phyloP scores from a whole-genome alignment of 2,329 filamentous ascomycete genomes.

The Exophiala dermatitidis region DNA sequence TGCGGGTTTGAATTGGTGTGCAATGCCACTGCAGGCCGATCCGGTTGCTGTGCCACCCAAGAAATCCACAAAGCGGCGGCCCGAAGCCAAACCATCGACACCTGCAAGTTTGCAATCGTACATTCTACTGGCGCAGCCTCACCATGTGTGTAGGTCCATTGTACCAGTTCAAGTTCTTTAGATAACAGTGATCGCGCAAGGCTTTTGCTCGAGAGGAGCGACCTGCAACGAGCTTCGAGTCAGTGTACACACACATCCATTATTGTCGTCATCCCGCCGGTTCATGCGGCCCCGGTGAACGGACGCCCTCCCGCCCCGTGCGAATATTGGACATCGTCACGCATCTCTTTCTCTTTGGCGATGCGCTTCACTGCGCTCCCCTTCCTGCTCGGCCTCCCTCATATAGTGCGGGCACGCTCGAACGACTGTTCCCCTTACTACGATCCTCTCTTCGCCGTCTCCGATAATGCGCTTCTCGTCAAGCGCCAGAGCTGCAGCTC shows the following conservation, averaged over 20 bases:
- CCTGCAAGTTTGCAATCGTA: background rate
- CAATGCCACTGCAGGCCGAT: background rate
- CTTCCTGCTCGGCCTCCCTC: conserved; percentile 4
- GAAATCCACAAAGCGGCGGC: background rate
- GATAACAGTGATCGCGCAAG: too few relatives aligned
- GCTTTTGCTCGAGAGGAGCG: too few relatives aligned
- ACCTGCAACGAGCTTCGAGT: background rate
- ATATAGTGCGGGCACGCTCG: conserved; percentile 1
- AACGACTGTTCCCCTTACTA: conserved; percentile 18
- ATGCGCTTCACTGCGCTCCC: conserved; percentile 11
- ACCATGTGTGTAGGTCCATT: background rate
- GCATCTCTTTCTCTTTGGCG: background rate
- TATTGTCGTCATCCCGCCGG: background rate
- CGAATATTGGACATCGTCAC: background rate
- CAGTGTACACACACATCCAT: background rate
- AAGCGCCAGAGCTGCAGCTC: conserved; percentile 40
- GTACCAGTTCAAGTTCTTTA: too few relatives aligned
- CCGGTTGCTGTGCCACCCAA: conserved; percentile 4
- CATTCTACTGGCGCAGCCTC: background rate
- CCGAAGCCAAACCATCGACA: background rate
- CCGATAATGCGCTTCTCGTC: conserved; percentile 18
- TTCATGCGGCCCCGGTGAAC: conserved; percentile 17
- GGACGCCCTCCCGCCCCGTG: background rate
- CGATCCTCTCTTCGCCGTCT: conserved; percentile 16
- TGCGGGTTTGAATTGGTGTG: background rate